Evolutionary conservation across 2,329 filamentous ascomycete species (phyloP).

Genomic region (Leptographium radiaticola): DNA sequence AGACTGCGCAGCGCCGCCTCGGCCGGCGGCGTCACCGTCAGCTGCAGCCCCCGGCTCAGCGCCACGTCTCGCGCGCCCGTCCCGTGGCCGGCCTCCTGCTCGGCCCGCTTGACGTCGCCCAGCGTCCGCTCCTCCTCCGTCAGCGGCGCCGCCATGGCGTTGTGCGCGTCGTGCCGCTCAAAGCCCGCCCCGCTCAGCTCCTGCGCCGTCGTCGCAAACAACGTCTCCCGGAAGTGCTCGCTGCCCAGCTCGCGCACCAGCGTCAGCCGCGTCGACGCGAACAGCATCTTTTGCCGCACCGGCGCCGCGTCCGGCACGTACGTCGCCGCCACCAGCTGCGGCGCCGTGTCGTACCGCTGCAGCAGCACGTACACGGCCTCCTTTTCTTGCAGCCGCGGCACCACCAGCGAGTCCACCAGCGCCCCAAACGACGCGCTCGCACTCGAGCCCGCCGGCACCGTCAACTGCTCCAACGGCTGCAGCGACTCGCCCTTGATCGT

Average conservation of each 20-base stretch:
- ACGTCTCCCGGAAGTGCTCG: slow-evolving; percentile 64
- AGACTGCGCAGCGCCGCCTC: slow-evolving; percentile 49
- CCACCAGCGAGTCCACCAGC: slow-evolving; percentile 47
- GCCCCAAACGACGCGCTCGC: slow-evolving; percentile 43
- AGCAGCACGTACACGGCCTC: slow-evolving; percentile 64
- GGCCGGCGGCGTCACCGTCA: slow-evolving; percentile 50
- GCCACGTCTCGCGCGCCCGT: slow-evolving; percentile 48
- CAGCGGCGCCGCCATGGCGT: slow-evolving; percentile 50
- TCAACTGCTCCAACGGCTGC: slow-evolving; percentile 40
- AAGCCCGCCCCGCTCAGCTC: slow-evolving; percentile 62
- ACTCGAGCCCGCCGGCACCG: slow-evolving; percentile 28
- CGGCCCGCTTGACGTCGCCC: slow-evolving; percentile 59
- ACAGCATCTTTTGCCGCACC: slow-evolving; percentile 78
- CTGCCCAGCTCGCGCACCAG: slow-evolving; percentile 64
- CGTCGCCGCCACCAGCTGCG: slow-evolving; percentile 55
- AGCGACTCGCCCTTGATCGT: slow-evolving; percentile 59
- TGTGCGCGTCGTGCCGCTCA: slow-evolving; percentile 57
- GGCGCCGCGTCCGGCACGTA: slow-evolving; percentile 70
- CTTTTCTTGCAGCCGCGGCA: slow-evolving; percentile 50
- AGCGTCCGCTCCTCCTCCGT: slow-evolving; percentile 66
- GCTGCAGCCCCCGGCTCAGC: slow-evolving; percentile 41
- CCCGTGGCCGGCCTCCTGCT: slow-evolving; percentile 60
- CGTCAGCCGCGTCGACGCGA: slow-evolving; percentile 64
- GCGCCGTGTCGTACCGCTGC: slow-evolving; percentile 46
- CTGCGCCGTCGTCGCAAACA: slow-evolving; percentile 57